Evolutionary conservation across 176 grass and related monocot species (phyloP).

Genomic region (Rhynchospora breviuscula): DNA sequence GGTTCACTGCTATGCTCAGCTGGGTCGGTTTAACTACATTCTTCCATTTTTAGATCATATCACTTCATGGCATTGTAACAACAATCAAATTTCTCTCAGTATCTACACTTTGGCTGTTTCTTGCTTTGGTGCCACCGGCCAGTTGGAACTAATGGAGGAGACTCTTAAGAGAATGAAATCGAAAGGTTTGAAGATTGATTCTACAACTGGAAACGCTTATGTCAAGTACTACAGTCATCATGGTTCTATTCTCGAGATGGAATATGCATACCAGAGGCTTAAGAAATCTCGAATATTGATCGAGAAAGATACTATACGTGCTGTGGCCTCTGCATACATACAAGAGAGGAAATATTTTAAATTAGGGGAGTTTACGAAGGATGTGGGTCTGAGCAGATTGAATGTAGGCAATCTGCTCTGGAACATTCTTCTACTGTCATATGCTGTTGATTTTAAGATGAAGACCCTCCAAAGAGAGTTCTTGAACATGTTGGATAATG

Average conservation of each 20-base stretch:
- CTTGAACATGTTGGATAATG: conserved; percentile 66
- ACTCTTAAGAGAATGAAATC: conserved; percentile 46
- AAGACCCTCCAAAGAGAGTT: conserved; percentile 88
- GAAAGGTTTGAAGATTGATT: conserved; percentile 44
- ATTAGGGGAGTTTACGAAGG: conserved; percentile 56
- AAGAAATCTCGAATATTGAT: conserved; percentile 53
- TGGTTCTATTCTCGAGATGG: conserved; percentile 69
- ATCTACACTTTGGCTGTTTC: conserved; percentile 56
- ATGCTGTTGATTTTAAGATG: conserved; percentile 92
- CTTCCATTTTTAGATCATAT: conserved; percentile 43
- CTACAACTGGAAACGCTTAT: conserved; percentile 58
- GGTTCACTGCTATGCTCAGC: conserved; percentile 45
- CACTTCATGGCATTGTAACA: conserved; percentile 15
- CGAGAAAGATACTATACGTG: conserved; percentile 38
- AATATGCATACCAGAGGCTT: conserved; percentile 50
- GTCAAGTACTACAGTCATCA: conserved; percentile 52
- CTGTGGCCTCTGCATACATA: conserved; percentile 63
- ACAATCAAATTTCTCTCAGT: not conserved
- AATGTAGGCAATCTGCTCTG: conserved; percentile 65
- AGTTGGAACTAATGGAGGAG: conserved; percentile 61
- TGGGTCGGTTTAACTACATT: conserved; percentile 49
- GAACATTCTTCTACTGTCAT: conserved; percentile 84
- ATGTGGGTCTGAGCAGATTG: conserved; percentile 47
- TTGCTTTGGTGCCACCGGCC: conserved; percentile 58
- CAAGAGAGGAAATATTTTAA: conserved; percentile 52